Percentiles rank a stretch among this genome's conserved stretches.
These are phyloP conservation scores for Parascedosporium putredinis DNA, from an alignment of 2,329 filamentous ascomycete genomes.

Conservation along the genomic window DNA sequence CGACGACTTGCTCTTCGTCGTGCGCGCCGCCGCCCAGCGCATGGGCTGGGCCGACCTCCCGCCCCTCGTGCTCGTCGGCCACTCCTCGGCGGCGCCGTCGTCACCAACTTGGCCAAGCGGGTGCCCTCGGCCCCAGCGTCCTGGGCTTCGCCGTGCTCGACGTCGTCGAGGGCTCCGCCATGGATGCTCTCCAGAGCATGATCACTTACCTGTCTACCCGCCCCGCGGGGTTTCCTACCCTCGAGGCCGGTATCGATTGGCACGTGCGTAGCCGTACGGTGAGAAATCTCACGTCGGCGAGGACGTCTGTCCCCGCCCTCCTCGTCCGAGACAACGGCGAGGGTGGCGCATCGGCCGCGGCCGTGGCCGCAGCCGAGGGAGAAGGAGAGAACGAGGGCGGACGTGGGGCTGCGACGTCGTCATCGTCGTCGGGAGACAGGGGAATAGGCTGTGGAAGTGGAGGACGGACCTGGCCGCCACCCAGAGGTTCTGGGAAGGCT, in stretches of 20 bases:
- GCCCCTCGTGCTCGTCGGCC: conserved; percentile 72
- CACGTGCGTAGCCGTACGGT: conserved; percentile 83
- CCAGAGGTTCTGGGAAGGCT: conserved; percentile 86
- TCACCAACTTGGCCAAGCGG: conserved; percentile 69
- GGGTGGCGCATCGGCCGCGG: no score
- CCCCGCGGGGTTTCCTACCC: conserved; percentile 64
- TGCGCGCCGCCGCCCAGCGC: conserved; percentile 53
- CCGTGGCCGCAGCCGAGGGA: no score
- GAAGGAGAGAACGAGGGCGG: no score
- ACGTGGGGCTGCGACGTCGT: no score
- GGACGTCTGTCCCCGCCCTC: conserved; percentile 76
- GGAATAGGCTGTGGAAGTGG: conserved; percentile 64
- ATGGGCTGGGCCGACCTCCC: conserved; percentile 69
- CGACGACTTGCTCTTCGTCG: conserved; percentile 58
- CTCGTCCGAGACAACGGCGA: conserved; percentile 39
- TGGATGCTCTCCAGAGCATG: conserved; percentile 93
- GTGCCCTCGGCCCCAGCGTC: conserved; percentile 54
- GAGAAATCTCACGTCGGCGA: conserved; percentile 71
- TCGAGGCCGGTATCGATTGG: conserved; percentile 83
- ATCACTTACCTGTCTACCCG: conserved; percentile 78
- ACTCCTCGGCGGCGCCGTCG: conserved; percentile 87
- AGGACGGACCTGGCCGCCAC: conserved; percentile 74
- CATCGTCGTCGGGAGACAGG: no score
- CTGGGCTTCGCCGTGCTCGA: conserved; percentile 86
- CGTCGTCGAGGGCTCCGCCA: conserved; percentile 90